Evolutionary conservation across 148 eudicot genomes (phyloP).

Genomic region (Chenopodium suecicum): DNA sequence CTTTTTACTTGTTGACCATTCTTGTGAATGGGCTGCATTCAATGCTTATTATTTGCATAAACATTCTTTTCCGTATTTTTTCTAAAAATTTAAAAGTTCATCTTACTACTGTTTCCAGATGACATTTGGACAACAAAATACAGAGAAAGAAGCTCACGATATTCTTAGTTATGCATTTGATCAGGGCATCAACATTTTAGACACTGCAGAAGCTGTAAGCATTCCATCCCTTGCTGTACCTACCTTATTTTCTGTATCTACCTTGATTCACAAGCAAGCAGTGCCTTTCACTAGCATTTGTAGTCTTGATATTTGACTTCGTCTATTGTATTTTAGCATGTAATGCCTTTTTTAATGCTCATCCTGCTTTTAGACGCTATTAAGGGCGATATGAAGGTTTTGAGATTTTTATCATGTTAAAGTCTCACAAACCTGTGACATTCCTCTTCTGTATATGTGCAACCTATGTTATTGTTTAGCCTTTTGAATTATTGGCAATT

Average conservation of each 20-base stretch:
- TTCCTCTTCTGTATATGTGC: neutral
- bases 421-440: neutral
- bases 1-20: neutral
- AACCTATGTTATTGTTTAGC: neutral
- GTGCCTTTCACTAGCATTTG: neutral
- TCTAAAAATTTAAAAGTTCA: neutral
- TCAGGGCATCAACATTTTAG: constrained; percentile 73
- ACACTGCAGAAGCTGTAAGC: constrained; percentile 89
- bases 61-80: neutral
- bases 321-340: neutral
- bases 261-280: neutral
- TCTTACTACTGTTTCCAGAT: constrained; percentile 50
- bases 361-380: neutral
- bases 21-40: neutral
- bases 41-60: neutral
- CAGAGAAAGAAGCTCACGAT: constrained; percentile 95
- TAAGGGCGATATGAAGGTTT: neutral
- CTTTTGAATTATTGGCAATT: neutral
- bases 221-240: constrained; percentile 12
- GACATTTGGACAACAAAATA: constrained; percentile 95
- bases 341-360: neutral
- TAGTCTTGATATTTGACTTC: neutral
- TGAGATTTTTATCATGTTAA: neutral
- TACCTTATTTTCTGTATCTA: neutral
- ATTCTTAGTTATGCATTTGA: constrained; percentile 83